Evolutionary conservation across 768 basidiomycete species (phyloP).

Genomic region (Strobilomyces dryophilus): DNA sequence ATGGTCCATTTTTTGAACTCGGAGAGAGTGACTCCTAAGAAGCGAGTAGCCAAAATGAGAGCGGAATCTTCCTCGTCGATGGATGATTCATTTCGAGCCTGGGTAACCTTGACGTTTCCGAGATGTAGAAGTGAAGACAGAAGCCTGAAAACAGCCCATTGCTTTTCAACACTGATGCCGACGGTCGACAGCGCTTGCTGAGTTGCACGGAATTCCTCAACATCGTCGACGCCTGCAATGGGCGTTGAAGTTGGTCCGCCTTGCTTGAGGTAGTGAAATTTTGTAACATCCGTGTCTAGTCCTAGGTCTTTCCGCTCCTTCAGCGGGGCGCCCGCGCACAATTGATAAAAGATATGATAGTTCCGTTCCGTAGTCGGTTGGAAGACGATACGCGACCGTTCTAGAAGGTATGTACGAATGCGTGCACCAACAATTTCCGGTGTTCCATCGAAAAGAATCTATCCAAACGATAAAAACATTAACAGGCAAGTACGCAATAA

Average conservation of each 20-base stretch:
- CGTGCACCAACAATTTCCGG: slow-evolving; percentile 98
- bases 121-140: slow-evolving; percentile 92
- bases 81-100: slow-evolving; percentile 73
- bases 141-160: slow-evolving; percentile 96
- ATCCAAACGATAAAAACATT: slow-evolving; percentile 1
- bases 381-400: slow-evolving; percentile 96
- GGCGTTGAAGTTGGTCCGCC: slow-evolving; percentile 86
- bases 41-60: slow-evolving; percentile 76
- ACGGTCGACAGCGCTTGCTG: slow-evolving; percentile 96
- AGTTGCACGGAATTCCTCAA: slow-evolving; percentile 89
- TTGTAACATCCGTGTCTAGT: slow-evolving; percentile 76
- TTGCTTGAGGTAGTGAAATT: slow-evolving; percentile 91
- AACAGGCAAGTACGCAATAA: background rate
- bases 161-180: slow-evolving; percentile 95
- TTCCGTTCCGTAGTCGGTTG: slow-evolving; percentile 96
- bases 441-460: slow-evolving; percentile 95
- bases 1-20: slow-evolving; percentile 99
- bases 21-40: slow-evolving; percentile 82
- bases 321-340: slow-evolving; percentile 93
- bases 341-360: slow-evolving; percentile 99
- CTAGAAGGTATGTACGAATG: slow-evolving; percentile 97
- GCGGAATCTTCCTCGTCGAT: slow-evolving; percentile 82
- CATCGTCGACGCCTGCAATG: slow-evolving; percentile 92
- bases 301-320: slow-evolving; percentile 96
- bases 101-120: slow-evolving; percentile 93